phyloP scores from a whole-genome alignment of 1,139 yeast species.

The Lodderomyces margitis region DNA sequence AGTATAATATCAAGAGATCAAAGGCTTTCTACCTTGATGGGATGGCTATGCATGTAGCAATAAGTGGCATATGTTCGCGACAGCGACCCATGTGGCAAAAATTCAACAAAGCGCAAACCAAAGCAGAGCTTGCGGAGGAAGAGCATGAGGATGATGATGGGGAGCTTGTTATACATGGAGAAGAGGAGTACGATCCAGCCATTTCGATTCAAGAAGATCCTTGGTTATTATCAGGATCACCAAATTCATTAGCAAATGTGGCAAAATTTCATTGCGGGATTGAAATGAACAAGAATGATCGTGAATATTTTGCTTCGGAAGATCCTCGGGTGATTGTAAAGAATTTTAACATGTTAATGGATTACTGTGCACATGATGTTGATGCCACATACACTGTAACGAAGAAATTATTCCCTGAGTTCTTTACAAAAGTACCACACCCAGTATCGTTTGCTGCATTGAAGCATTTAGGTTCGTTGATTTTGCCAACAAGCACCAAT shows the following conservation, averaged over 20 bases:
- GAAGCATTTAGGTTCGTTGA: conserved; percentile 68
- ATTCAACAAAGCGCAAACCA: conserved; percentile 42
- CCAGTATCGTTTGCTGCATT: conserved; percentile 94
- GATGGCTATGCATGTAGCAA: conserved; percentile 89
- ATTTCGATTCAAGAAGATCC: conserved; percentile 50
- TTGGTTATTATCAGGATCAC: conserved; percentile 74
- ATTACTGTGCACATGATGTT: conserved; percentile 87
- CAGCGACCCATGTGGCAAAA: conserved; percentile 82
- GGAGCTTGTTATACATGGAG: background rate
- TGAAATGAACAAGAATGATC: conserved; percentile 58
- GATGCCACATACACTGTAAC: conserved; percentile 70
- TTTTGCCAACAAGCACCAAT: conserved; percentile 70
- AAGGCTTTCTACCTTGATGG: conserved; percentile 85
- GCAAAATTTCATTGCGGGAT: conserved; percentile 78
- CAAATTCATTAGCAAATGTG: conserved; percentile 80
- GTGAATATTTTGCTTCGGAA: conserved; percentile 62
- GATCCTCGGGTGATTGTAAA: conserved; percentile 56
- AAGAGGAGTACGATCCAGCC: conserved; percentile 20
- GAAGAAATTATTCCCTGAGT: conserved; percentile 66
- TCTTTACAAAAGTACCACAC: conserved; percentile 73
- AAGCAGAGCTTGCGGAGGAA: conserved; percentile 25
- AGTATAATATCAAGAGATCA: conserved; percentile 65
- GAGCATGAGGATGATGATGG: background rate
- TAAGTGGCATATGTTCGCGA: conserved; percentile 88
- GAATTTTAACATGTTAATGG: conserved; percentile 59